Percentiles rank a stretch among this genome's conserved stretches.
These are phyloP conservation scores for Irpex sp. DNA, from an alignment of 1,284 basidiomycete species.

Conservation along the genomic window DNA sequence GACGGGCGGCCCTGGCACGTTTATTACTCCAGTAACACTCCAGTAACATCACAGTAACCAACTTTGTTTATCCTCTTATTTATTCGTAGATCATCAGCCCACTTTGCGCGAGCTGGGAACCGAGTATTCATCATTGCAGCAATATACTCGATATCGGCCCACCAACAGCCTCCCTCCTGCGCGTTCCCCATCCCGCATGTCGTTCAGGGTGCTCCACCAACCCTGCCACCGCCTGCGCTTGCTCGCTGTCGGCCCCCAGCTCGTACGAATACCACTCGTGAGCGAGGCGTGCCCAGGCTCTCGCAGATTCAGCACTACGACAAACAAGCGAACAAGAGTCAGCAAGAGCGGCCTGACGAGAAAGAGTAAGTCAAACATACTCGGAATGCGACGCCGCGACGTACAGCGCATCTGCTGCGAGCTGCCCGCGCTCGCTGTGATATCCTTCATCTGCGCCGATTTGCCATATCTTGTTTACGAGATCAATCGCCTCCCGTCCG, in stretches of 20 bases:
- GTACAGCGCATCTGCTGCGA: slow-evolving; percentile 56
- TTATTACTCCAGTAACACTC: neutral
- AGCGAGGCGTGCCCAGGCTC: slow-evolving; percentile 46
- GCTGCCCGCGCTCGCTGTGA: slow-evolving; percentile 55
- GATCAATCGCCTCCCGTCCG: slow-evolving; percentile 44
- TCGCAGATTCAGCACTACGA: slow-evolving; percentile 37
- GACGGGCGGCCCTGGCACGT: neutral
- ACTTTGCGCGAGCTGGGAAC: neutral
- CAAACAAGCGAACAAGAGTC: neutral
- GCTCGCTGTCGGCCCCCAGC: slow-evolving; percentile 48
- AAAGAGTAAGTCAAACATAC: slow-evolving; percentile 32
- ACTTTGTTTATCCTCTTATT: neutral
- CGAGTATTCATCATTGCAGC: neutral
- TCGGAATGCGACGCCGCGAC: slow-evolving; percentile 59
- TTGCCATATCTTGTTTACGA: slow-evolving; percentile 49
- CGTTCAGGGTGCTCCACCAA: slow-evolving; percentile 34
- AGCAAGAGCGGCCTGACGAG: neutral
- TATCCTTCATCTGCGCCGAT: slow-evolving; percentile 58
- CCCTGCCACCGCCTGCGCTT: slow-evolving; percentile 35
- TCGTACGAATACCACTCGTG: slow-evolving; percentile 52
- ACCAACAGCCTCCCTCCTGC: slow-evolving; percentile 33
- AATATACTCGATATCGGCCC: neutral
- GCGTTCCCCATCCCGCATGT: slow-evolving; percentile 41
- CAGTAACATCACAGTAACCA: neutral
- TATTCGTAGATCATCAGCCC: neutral